Conservation (phyloP, 108 stramenopile species). For the Schizochytrium sp. region DNA sequence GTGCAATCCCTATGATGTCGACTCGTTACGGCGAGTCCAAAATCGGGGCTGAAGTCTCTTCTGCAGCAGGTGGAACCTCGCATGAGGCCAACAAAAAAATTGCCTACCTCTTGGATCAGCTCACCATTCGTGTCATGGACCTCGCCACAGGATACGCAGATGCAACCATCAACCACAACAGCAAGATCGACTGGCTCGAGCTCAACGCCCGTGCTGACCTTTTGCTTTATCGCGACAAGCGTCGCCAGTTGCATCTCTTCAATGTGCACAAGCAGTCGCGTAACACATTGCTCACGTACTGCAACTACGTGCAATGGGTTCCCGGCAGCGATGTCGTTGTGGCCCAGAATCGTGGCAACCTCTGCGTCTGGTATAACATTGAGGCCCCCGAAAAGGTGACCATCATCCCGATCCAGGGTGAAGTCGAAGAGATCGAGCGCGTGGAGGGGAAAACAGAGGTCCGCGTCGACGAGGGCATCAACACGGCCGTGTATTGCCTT, state of each 20-base stretch:
- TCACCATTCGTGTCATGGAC: constrained; percentile 54
- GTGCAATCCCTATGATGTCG: too few relatives aligned
- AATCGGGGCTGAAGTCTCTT: too few relatives aligned
- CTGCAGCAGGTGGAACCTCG: too few relatives aligned
- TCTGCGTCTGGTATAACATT: constrained; percentile 65
- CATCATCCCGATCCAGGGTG: constrained; percentile 49
- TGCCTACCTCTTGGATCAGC: constrained; percentile 52
- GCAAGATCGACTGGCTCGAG: constrained; percentile 57
- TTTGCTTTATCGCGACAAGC: constrained; percentile 49
- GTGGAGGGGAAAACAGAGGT: constrained; percentile 52
- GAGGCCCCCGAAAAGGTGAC: constrained; percentile 54
- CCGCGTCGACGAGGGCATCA: constrained; percentile 53
- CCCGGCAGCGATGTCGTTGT: constrained; percentile 57
- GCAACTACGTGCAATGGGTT: constrained; percentile 63
- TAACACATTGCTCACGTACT: constrained; percentile 43
- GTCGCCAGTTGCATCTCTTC: constrained; percentile 43
- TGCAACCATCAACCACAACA: constrained; percentile 41
- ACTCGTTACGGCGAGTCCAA: too few relatives aligned
- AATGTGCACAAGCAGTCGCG: constrained; percentile 38
- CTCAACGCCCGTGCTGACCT: constrained; percentile 45
- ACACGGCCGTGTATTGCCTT: constrained; percentile 45
- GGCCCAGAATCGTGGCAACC: constrained; percentile 42
- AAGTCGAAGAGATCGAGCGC: constrained; percentile 56
- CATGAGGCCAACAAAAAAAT: constrained; percentile 47
- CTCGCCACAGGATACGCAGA: constrained; percentile 29